Conservation (phyloP, 768 basidiomycete species). For the Russula sp. region DNA sequence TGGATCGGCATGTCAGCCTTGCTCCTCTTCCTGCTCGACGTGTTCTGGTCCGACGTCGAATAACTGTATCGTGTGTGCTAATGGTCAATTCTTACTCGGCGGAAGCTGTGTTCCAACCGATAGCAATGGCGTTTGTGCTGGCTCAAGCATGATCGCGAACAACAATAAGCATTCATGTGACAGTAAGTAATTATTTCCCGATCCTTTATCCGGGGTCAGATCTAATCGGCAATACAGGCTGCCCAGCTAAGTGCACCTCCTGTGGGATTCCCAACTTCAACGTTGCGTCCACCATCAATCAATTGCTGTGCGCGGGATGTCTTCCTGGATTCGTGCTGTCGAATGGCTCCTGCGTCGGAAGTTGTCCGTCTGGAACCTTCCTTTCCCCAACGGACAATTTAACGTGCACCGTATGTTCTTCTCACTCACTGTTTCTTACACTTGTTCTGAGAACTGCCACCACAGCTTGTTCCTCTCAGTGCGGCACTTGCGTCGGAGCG, state of each 20-base stretch:
- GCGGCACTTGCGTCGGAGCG: constrained; percentile 65
- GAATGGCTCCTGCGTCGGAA: constrained; percentile 62
- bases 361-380: constrained; percentile 73
- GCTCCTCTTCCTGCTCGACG: constrained; percentile 65
- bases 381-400: constrained; percentile 66
- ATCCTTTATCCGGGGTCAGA: constrained; percentile 2
- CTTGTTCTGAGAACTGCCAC: constrained; percentile 24
- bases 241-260: constrained; percentile 77
- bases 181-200: constrained; percentile 47
- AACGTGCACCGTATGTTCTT: constrained; percentile 64
- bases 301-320: constrained; percentile 74
- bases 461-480: constrained; percentile 68
- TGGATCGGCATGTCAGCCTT: constrained; percentile 51
- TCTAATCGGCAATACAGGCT: constrained; percentile 47
- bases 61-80: constrained; percentile 67
- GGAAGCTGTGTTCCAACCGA: constrained; percentile 68
- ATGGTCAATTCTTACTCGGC: constrained; percentile 59
- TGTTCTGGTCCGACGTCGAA: constrained; percentile 68
- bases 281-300: constrained; percentile 58
- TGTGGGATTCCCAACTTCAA: constrained; percentile 75
- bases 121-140: constrained; percentile 68
- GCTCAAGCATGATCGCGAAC: constrained; percentile 69
- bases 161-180: constrained; percentile 83
- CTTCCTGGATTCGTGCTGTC: constrained; percentile 73
- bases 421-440: neutral